Conservation (phyloP, 345 rosid species). For the Sonneratia alba region DNA sequence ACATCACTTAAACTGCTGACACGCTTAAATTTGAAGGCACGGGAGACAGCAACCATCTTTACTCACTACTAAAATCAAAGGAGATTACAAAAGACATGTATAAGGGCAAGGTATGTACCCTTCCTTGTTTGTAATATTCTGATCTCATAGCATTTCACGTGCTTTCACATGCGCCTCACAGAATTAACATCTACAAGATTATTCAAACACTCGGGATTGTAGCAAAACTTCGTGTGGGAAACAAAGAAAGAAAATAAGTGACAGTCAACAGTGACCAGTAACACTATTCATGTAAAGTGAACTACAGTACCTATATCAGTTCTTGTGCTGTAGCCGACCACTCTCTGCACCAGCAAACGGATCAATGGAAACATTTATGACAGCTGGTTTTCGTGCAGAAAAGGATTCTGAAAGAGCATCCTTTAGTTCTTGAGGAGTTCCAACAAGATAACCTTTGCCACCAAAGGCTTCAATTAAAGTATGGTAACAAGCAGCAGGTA, state of each 20-base stretch:
- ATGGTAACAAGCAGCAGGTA: conserved; percentile 83
- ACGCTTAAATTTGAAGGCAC: background rate
- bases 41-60: background rate
- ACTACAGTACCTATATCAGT: conserved; percentile 24
- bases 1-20: too few relatives aligned
- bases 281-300: background rate
- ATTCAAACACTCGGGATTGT: background rate
- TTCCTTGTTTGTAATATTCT: background rate
- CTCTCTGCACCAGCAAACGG: conserved; percentile 97
- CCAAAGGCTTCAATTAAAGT: conserved; percentile 77
- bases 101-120: background rate
- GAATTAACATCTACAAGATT: background rate
- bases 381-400: conserved; percentile 61
- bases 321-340: conserved; percentile 93
- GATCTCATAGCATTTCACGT: background rate
- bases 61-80: background rate
- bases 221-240: too few relatives aligned
- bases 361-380: conserved; percentile 71
- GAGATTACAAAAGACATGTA: background rate
- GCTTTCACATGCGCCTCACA: background rate
- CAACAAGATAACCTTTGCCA: conserved; percentile 83
- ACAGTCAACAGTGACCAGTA: background rate
- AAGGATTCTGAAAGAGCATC: conserved; percentile 72
- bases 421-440: conserved; percentile 72
- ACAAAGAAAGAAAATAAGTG: background rate